Base-by-base conservation (phyloP, 1,139 yeast species). In the Candida tropicalis region DNA sequence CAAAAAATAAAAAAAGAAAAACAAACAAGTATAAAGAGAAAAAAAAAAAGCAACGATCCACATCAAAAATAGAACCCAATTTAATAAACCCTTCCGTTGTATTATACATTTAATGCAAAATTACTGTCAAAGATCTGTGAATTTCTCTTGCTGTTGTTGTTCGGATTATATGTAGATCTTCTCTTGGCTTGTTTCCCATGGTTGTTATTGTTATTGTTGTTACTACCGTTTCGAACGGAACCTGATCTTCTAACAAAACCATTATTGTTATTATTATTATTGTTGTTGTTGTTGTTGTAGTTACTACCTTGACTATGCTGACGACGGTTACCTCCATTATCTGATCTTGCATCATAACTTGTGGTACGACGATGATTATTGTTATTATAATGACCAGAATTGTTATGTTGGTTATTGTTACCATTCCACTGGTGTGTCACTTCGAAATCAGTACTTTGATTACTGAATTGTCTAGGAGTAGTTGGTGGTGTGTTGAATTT, bases 81-180 rank as follows among this genome's bases (percentile, higher is more conserved):
- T 11, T 22, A 28, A 4, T 13, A 9, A 12, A 15, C 23, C n/a
- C 24, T 31, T 24, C 25, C 18, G 25, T 16, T 28, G n/a, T 33
- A 39, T 29, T 35, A 41, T 28, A 31, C 35, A 35, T 29, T 36
- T 13, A 40, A 23, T 29, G 39, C 41, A 13, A 44, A 28, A 20
- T 42, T 42, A 25, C 32, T 31, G 20, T 49, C 52, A 26, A 47
- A 48, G 24, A 45, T 23, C 40, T 50, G 52, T 8, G 53, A 51
- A 38, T 43, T 48, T 41, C 52, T 43, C 35, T 49, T 50, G 29
- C 35, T 39, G 29, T 38, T 40, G 17, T 18, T 18, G 33, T 39
- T 40, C 20, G 22, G 35, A 23, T 25, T 35, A 36, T 41, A 42
- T 31, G 38, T 45, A n/a, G 54, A 47, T 32, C 45, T 44, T 44